Conservation (phyloP, 1,284 basidiomycete genomes). For the Moesziomyces sp. region DNA sequence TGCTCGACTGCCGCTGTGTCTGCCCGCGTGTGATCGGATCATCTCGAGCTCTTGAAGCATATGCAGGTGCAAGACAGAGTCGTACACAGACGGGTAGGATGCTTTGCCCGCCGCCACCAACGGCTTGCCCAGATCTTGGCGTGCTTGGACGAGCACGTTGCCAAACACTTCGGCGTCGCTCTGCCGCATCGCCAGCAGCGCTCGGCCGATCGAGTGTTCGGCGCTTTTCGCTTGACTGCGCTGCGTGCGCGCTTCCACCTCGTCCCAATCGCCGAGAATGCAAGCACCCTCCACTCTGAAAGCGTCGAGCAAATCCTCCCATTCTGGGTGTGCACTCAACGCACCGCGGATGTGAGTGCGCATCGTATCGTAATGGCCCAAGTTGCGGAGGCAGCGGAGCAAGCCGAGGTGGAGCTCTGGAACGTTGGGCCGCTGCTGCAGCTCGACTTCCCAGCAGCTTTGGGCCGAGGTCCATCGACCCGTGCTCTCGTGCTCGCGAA, state of each 20-base stretch:
- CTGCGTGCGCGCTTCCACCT: conserved; percentile 55
- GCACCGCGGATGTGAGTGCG: conserved; percentile 95
- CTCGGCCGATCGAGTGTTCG: conserved; percentile 81
- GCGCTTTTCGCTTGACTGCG: conserved; percentile 73
- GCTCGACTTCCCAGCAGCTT: conserved; percentile 98
- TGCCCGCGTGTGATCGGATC: conserved; percentile 66
- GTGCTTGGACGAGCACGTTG: conserved; percentile 75
- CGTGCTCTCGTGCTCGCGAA: conserved; percentile 96
- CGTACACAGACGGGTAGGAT: conserved; percentile 83
- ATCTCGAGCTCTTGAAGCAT: conserved; percentile 86
- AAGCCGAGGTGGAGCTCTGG: conserved; percentile 89
- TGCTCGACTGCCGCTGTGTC: conserved; percentile 7
- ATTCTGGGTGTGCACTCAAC: conserved; percentile 83
- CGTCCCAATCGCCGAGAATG: conserved; percentile 93
- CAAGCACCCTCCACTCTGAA: conserved; percentile 94
- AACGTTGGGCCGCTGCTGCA: conserved; percentile 90
- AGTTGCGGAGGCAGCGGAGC: conserved; percentile 87
- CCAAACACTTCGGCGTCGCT: conserved; percentile 64
- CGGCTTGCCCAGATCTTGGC: conserved; percentile 80
- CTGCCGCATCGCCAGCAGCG: conserved; percentile 82
- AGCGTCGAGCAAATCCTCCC: conserved; percentile 81
- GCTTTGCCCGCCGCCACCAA: conserved; percentile 82
- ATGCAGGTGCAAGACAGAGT: conserved; percentile 86
- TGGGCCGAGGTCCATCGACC: conserved; percentile 98
- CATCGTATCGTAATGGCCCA: conserved; percentile 97